phyloP scores from a whole-genome alignment of 192 early-diverging fungal genomes.

The Lobosporangium transversale region DNA sequence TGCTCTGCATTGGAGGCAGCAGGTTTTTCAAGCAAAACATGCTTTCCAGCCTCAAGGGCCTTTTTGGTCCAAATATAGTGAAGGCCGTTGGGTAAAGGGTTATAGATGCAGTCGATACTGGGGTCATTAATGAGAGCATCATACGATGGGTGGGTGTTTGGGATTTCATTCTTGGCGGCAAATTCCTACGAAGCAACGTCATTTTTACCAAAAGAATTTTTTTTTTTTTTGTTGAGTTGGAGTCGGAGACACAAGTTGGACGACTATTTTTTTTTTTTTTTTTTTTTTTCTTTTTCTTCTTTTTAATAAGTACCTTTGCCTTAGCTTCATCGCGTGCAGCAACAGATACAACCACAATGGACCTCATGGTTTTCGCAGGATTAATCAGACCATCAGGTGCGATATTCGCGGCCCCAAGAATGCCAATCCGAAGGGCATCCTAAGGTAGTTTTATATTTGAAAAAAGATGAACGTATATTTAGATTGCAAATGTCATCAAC shows the following conservation, averaged over 20 bases:
- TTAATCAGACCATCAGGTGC: slow-evolving; percentile 52
- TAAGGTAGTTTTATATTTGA: too few relatives aligned
- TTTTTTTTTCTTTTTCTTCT: too few relatives aligned
- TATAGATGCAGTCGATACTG: slow-evolving; percentile 66
- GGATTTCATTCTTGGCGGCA: slow-evolving; percentile 57
- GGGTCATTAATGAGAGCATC: slow-evolving; percentile 58
- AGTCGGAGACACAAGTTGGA: too few relatives aligned
- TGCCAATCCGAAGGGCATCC: slow-evolving; percentile 60
- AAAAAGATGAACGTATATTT: too few relatives aligned
- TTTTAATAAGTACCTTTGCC: slow-evolving; percentile 28
- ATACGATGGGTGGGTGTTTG: slow-evolving; percentile 56
- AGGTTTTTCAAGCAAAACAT: slow-evolving; percentile 64
- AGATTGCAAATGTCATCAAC: too few relatives aligned
- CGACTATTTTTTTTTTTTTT: too few relatives aligned
- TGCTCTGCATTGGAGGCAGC: slow-evolving; percentile 51
- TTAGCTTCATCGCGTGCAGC: slow-evolving; percentile 58
- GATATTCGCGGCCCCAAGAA: slow-evolving; percentile 63
- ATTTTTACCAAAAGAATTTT: too few relatives aligned
- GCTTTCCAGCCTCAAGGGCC: slow-evolving; percentile 64
- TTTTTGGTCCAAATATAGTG: slow-evolving; percentile 60
- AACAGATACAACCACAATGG: slow-evolving; percentile 54
- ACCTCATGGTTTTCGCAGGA: slow-evolving; percentile 48
- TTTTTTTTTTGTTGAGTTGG: too few relatives aligned
- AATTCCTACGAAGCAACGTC: too few relatives aligned
- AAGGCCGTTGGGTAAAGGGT: slow-evolving; percentile 62